Conservation (phyloP, 331 rosid genomes). For the Malus hybrid region DNA sequence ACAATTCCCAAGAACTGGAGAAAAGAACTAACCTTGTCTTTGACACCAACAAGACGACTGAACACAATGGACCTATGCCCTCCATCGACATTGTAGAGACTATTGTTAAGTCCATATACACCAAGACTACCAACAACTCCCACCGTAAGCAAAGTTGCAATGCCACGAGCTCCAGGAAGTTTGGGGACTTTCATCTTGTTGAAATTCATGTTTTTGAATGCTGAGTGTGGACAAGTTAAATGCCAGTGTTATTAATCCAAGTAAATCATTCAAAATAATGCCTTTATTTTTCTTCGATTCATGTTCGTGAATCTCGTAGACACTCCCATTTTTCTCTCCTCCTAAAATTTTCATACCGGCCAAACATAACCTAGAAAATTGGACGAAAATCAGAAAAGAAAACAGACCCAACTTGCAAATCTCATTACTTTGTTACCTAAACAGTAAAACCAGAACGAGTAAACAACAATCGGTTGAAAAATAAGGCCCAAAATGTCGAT, state of each 20-base stretch:
- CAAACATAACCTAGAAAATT: not conserved
- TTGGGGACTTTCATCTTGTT: conserved; percentile 52
- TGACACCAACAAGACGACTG: conserved; percentile 65
- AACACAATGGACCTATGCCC: conserved; percentile 83
- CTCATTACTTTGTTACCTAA: not conserved
- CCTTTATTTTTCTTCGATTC: too few species aligned
- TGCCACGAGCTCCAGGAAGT: conserved; percentile 48
- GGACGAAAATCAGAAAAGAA: not conserved
- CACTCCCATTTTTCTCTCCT: not conserved
- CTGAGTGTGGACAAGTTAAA: conserved; percentile 7
- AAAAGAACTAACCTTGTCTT: conserved; percentile 57
- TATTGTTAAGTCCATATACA: conserved; percentile 49
- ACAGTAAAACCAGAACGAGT: not conserved
- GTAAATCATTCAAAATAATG: not conserved
- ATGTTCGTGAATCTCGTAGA: not conserved
- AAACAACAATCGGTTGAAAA: not conserved
- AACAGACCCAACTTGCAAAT: not conserved
- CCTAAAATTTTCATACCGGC: not conserved
- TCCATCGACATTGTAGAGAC: conserved; percentile 94
- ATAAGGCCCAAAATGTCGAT: not conserved
- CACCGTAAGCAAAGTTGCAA: conserved; percentile 39
- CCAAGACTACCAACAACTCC: conserved; percentile 66
- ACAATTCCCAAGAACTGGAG: not conserved
- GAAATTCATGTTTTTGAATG: conserved; percentile 39
- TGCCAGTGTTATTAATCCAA: not conserved